Evolutionary conservation across 2,329 filamentous ascomycete species (phyloP).

Genomic region (Talaromyces piceae): DNA sequence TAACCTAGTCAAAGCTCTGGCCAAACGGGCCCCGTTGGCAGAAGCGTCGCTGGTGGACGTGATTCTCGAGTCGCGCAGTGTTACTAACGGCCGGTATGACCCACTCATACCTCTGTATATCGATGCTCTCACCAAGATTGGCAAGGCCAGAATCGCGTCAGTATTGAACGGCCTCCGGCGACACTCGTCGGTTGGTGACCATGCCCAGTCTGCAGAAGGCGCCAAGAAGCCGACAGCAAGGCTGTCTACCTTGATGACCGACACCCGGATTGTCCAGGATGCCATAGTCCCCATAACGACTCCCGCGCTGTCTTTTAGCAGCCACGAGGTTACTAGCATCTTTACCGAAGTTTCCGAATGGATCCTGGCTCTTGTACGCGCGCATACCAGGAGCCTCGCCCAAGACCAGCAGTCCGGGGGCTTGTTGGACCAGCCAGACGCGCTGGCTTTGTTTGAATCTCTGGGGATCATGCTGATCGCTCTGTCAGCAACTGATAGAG

Average conservation of each 20-base stretch:
- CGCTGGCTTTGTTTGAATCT: slow-evolving; percentile 34
- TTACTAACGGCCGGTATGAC: slow-evolving; percentile 32
- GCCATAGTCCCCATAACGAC: slow-evolving; percentile 32
- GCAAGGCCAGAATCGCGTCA: slow-evolving; percentile 25
- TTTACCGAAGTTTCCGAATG: slow-evolving; percentile 30
- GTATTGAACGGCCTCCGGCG: slow-evolving; percentile 27
- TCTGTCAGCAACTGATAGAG: slow-evolving; percentile 29
- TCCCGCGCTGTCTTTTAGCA: slow-evolving; percentile 23
- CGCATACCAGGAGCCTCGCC: slow-evolving; percentile 24
- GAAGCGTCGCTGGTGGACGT: slow-evolving; percentile 27
- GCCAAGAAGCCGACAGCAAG: slow-evolving; percentile 10
- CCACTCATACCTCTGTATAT: slow-evolving; percentile 36
- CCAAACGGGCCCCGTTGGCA: slow-evolving; percentile 23
- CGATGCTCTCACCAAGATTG: slow-evolving; percentile 29
- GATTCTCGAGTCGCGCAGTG: slow-evolving; percentile 26
- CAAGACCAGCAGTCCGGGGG: slow-evolving; percentile 22
- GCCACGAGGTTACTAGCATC: slow-evolving; percentile 24
- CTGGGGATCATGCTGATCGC: slow-evolving; percentile 35
- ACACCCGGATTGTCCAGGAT: slow-evolving; percentile 37
- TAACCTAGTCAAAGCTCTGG: slow-evolving; percentile 28
- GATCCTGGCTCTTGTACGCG: slow-evolving; percentile 31
- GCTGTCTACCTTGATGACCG: slow-evolving; percentile 31
- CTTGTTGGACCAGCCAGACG: slow-evolving; percentile 29
- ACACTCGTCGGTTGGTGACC: slow-evolving; percentile 29
- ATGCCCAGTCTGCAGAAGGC: slow-evolving; percentile 5